Evolutionary conservation across 2,329 filamentous ascomycete species (phyloP), one percentile per base, ranked within the genome.

Genomic region (Ceratocystis destructans): DNA sequence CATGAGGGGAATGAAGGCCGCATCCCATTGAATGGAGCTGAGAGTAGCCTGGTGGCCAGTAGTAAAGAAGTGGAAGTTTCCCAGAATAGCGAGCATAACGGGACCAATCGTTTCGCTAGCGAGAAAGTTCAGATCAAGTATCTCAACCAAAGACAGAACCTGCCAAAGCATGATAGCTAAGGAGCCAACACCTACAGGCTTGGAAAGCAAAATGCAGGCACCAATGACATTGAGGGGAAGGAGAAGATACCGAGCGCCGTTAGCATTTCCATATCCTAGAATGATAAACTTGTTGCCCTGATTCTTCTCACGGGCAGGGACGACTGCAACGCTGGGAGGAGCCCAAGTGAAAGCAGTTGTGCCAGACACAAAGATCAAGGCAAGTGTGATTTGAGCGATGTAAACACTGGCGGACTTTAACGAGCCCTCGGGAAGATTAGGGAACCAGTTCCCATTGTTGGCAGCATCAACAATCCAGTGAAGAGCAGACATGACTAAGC

Each of bases 11-110:
- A 99, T 89, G 76, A 99, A 99, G 2, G 91, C 93, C 22, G 85
- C 84, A 77, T 99, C 94, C 94, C 94, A 99, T 73, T 99, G 94
- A 72, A 99, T 93, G 70, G 86, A 89, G 70, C 87, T 83, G 28
- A 96, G 82, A 0, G 86, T 88, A 12, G 93, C 93, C 76, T 97
- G 93, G 75, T 99, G 94, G 69, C 94, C 94, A 0, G 94, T 99
- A 74, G 96, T 96, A 84, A 99, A 99, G 79, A 87, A 99, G 78
- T 96, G 87, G 76, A 93, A 96, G 72, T 88, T 90, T 68, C 92
- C 94, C 0, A 99, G 83, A n/a, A 97, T 77, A 10, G 86, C 93
- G 31, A 97, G 83, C 69, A 95, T 81, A 48, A 94, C 79, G 22
- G 94, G 92, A 0, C 91, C 93, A 71, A 97, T 88, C 5, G 90